Evolutionary conservation across 1,284 basidiomycete genomes (phyloP), one percentile per base, ranked within the genome.

Genomic region (Cryptococcus deneoformans): DNA sequence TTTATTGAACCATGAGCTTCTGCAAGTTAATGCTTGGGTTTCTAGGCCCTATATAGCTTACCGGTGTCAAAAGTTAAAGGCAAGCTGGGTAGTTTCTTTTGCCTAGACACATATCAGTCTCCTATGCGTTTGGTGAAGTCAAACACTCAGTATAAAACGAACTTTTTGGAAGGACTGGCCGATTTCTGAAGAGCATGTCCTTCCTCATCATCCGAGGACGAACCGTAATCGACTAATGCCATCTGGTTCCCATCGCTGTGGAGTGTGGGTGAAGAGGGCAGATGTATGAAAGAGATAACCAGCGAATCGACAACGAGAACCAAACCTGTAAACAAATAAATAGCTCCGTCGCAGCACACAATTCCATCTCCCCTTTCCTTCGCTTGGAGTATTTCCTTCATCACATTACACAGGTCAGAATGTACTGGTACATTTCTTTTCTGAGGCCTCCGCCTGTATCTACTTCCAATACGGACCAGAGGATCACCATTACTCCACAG

Each of bases 351-450:
- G 29, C 29, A 29, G 29, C 29, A 29, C 5, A 29, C 3, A 29
- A 29, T 29, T 29, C 29, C 29, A 29, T 29, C 29, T 29, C 29
- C 29, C 29, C 29, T 29, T 29, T 29, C 29, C 29, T 29, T 29
- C 29, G 29, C 29, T 29, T 29, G 29, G 3, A 29, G 3, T 29
- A 29, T 5, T 9, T 10, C 9, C 24, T 8, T 12, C 35, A 16
- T 53, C 44, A 34, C 40, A 20, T 53, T 43, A 44, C 24, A n/a
- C 29, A 14, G 34, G 16, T 34, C 6, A 37, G 5, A 16, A 78
- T 78, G 77, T 77, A 76, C 69, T 78, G 71, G 73, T 77, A 78
- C 60, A 69, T 77, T 47, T 78, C 77, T 16, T 78, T 78, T 60
- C 70, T 78, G 2, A 69, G 77, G 2, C 75, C 77, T 1, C 77